Conservation (phyloP, 106 monocot genomes). For the Posidonia australis region DNA sequence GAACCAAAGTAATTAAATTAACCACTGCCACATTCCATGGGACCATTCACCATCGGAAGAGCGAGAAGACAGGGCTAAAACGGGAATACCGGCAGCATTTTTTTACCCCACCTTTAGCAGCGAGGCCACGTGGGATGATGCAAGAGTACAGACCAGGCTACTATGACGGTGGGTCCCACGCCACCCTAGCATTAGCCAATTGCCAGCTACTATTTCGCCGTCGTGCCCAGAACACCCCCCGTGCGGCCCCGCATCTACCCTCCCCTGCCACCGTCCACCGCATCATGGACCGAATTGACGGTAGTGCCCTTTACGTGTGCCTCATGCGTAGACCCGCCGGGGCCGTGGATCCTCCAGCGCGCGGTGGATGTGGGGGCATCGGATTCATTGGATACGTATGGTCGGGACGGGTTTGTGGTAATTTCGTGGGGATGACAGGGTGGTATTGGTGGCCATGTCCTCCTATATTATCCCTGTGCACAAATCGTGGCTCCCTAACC, state of each 20-base stretch:
- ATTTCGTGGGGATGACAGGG: slow-evolving; percentile 1
- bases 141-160: background rate
- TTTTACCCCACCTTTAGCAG: background rate
- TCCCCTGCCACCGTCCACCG: background rate
- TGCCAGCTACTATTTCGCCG: background rate
- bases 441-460: background rate
- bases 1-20: no score
- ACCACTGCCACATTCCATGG: no score
- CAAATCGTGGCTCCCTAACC: background rate
- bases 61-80: no score
- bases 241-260: background rate
- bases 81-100: background rate
- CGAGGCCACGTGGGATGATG: slow-evolving; percentile 5
- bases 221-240: background rate
- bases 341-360: background rate
- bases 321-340: background rate
- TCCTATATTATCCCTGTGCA: background rate
- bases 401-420: background rate
- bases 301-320: slow-evolving; percentile 1
- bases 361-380: background rate
- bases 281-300: background rate
- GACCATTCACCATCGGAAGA: no score
- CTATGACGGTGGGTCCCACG: background rate
- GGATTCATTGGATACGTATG: background rate
- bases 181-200: background rate